Base-by-base conservation (phyloP, 345 rosid genomes). In the Murraya paniculata region DNA sequence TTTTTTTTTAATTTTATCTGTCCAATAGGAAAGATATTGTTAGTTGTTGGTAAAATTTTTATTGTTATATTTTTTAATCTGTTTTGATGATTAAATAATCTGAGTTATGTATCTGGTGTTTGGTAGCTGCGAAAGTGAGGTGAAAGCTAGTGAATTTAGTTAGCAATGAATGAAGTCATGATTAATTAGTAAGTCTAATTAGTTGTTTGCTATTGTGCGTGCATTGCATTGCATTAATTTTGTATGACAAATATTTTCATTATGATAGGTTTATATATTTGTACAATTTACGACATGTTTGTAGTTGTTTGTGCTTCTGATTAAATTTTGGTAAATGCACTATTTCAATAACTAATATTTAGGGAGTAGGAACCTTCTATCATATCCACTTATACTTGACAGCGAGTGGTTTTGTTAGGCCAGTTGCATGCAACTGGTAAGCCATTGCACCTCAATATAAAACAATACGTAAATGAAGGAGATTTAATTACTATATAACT, bases 81-180 rank as follows among this genome's bases (percentile, higher is more conserved):
- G 13, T 41, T 59, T 28, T 58, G 24, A 39, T 28, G 69, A 21
- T 27, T 45, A 21, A 75, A 31, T 14, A n/a, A 35, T 21, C 38
- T 66, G 24, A 65, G 38, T 16, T 5, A 36, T 50, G 13, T 53
- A 48, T 62, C 48, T 81, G 1, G 24, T 79, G 74, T 66, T 76
- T 27, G 53, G 76, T 66, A 66, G 76, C 60, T 53, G 57, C 71
- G 41, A 41, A 82, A 77, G 64, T 73, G 67, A 66, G 25, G 75
- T n/a, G 28, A 24, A 22, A 64, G 16, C 28, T 39, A 36, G 14
- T 41, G 70, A 55, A 39, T 50, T 77, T 25, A 9, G 14, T 14
- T 35, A 33, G 61, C n/a, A 60, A 59, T 73, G 53, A 74, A 50
- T 53, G 67, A 65, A 77, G 53, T 73, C 67, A 2, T 25, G 27